Evolutionary conservation across 2,329 filamentous ascomycete genomes (phyloP), one percentile per base, ranked within the genome.

Genomic region (Magnaporthiopsis incrustans): DNA sequence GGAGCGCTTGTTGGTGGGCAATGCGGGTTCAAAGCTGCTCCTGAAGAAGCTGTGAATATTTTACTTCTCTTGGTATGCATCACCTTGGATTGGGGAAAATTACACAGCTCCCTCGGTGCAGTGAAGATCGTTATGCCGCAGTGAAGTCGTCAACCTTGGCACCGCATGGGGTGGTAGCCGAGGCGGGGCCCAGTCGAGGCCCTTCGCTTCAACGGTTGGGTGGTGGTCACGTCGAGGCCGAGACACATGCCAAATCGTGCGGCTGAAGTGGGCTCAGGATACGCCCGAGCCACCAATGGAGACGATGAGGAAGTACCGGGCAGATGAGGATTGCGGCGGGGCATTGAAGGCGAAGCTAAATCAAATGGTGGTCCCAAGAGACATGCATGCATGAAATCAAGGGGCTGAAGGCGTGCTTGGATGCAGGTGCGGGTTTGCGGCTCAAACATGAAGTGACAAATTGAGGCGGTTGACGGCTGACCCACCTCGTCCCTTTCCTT

Each of bases 21-120:
- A 89, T 73, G 81, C 79, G 69, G 87, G 87, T 4, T 82, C 85
- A 64, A 83, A 79, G 73, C 74, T 89, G 66, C 74, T 89, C 67
- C 74, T 89, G 65, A 82, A 83, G 73, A 86, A 83, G 76, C 71
- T 89, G 67, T 77, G 72, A 72, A 64, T 67, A 53, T n/a, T 14
- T 25, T 25, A 5, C 2, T 22, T n/a, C 44, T 25, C n/a, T 53
- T 58, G 64, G 64, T 62, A 57, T 44, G 57, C 44, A 53, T 53
- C 22, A n/a, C 2, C n/a, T 53, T 44, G 38, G 38, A 44, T 44
- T 30, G 11, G 38, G 35, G 38, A 44, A 44, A 44, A 44, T 44
- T 44, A 18, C 38, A 44, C 38, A 44, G 14, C 15, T 44, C 3
- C 38, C 15, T 44, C 38, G 38, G 18, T 44, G 14, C 15, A 44